Evolutionary conservation across 2,329 filamentous ascomycete species (phyloP).

Genomic region (Ophiocordyceps camponoti-saundersi): DNA sequence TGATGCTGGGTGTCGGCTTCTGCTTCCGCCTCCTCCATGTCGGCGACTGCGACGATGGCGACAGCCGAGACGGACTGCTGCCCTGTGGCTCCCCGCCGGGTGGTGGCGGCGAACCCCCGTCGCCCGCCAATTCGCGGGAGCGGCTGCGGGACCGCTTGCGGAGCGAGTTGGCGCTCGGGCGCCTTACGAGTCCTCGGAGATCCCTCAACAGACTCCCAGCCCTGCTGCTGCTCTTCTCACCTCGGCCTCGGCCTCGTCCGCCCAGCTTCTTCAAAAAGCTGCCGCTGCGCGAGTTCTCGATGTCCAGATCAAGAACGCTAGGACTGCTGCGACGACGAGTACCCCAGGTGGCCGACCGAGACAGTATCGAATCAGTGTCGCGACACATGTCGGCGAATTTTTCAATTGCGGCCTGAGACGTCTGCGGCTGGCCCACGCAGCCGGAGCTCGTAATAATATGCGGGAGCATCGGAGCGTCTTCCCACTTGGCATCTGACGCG

Average conservation of each 20-base stretch:
- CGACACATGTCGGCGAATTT: constrained; percentile 32
- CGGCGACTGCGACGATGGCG: constrained; percentile 29
- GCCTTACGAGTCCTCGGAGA: constrained; percentile 31
- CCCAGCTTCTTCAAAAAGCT: constrained; percentile 45
- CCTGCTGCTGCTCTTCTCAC: constrained; percentile 25
- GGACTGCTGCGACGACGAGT: constrained; percentile 50
- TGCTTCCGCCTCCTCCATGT: constrained; percentile 32
- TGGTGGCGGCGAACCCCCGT: constrained; percentile 12
- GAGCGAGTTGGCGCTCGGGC: constrained; percentile 24
- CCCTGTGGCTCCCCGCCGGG: constrained; percentile 14
- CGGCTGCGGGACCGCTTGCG: constrained; percentile 29
- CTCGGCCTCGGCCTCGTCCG: constrained; percentile 26
- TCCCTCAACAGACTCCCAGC: constrained; percentile 29
- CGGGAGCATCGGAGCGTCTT: constrained; percentile 27
- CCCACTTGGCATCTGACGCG: constrained; percentile 29
- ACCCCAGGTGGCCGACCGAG: constrained; percentile 51
- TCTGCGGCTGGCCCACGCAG: constrained; percentile 26
- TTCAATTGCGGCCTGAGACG: constrained; percentile 35
- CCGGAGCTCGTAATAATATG: constrained; percentile 19
- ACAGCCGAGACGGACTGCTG: constrained; percentile 27
- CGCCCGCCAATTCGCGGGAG: constrained; percentile 6
- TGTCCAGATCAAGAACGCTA: constrained; percentile 35
- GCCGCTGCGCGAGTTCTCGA: constrained; percentile 37
- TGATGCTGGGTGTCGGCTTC: constrained; percentile 32
- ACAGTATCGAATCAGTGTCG: constrained; percentile 41